Evolutionary conservation across 2,329 filamentous ascomycete genomes (phyloP), one percentile per base, ranked within the genome.

Genomic region (Penicillium hesseltinei): DNA sequence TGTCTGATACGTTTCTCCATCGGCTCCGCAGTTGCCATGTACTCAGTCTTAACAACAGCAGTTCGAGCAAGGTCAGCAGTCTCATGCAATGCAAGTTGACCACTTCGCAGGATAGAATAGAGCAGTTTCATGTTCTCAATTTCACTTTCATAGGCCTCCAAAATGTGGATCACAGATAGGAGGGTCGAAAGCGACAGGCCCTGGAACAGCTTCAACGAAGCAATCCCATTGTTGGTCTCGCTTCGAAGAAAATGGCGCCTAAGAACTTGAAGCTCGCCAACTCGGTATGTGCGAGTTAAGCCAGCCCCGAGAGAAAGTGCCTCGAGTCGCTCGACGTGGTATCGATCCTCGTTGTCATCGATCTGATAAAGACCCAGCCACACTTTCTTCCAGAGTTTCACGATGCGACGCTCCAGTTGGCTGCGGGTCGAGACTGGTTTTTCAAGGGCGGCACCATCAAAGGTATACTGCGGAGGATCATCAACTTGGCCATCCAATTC

Each of bases 291-390:
- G 46, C 55, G 33, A 27, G 50, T 54, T 51, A 68, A 48, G 2
- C 65, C 65, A 0, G 66, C 58, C 3, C 66, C 59, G 2, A 52
- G 52, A 27, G 60, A 68, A 21, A 69, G 62, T 11, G 54, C 48
- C 9, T 62, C 54, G 2, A 69, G 52, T 27, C 59, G 52, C 27
- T 61, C 57, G 21, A 56, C 44, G n/a, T 67, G 62, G 13, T 43
- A 61, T 15, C 49, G 53, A 25, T 49, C 53, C 5, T 60, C 25
- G 6, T 44, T 45, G 23, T 63, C 51, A 29, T 64, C 42, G n/a
- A 64, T 52, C 43, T 67, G 61, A 38, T 67, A 66, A 10, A 68
- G 57, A 2, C 63, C 65, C 21, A 66, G 53, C 63, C 64, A 67
- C 29, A 64, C 53, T 11, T 48, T 60, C 23, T 53, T 60, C 64